Percentiles rank a stretch among this genome's conserved stretches.
phyloP scores from a whole-genome alignment of 1,284 basidiomycete species.

The Cutaneotrichosporon dermatis region DNA sequence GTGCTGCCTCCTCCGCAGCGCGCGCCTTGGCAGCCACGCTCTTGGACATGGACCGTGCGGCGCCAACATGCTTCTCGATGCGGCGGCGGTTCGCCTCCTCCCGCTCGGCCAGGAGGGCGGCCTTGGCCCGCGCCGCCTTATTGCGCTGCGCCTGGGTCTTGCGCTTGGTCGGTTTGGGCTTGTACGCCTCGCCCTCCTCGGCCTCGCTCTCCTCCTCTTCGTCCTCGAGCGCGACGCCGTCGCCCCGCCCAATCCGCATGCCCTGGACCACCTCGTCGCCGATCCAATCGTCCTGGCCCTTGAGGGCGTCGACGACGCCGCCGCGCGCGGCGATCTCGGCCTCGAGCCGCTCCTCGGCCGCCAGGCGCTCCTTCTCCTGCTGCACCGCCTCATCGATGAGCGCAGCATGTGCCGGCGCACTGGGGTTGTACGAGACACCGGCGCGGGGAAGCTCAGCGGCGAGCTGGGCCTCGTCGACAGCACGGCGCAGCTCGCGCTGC shows the following conservation, averaged over 20 bases:
- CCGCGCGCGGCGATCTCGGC: slow-evolving; percentile 50
- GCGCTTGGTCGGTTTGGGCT: slow-evolving; percentile 54
- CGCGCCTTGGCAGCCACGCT: slow-evolving; percentile 26
- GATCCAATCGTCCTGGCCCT: slow-evolving; percentile 30
- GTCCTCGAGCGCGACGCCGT: slow-evolving; percentile 35
- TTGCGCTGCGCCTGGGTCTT: slow-evolving; percentile 59
- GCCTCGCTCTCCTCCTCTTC: slow-evolving; percentile 28
- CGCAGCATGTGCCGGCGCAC: slow-evolving; percentile 67
- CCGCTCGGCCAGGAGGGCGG: slow-evolving; percentile 20
- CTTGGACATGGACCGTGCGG: slow-evolving; percentile 28
- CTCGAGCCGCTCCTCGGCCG: slow-evolving; percentile 57
- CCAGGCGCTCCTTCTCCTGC: slow-evolving; percentile 60
- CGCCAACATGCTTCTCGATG: slow-evolving; percentile 29
- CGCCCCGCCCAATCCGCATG: slow-evolving; percentile 59
- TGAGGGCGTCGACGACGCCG: slow-evolving; percentile 57
- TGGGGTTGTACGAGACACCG: slow-evolving; percentile 92
- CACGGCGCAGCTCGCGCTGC: slow-evolving; percentile 27
- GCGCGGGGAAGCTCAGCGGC: slow-evolving; percentile 73
- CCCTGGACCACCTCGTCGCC: slow-evolving; percentile 47
- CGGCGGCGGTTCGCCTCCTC: slow-evolving; percentile 25
- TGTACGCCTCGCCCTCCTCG: slow-evolving; percentile 20
- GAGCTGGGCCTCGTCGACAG: slow-evolving; percentile 19
- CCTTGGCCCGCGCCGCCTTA: slow-evolving; percentile 32
- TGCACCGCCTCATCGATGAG: slow-evolving; percentile 68
- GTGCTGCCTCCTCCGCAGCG: slow-evolving; percentile 28